Conservation (phyloP, 805 yeast genomes). For the Metschnikowia lochheadii region DNA sequence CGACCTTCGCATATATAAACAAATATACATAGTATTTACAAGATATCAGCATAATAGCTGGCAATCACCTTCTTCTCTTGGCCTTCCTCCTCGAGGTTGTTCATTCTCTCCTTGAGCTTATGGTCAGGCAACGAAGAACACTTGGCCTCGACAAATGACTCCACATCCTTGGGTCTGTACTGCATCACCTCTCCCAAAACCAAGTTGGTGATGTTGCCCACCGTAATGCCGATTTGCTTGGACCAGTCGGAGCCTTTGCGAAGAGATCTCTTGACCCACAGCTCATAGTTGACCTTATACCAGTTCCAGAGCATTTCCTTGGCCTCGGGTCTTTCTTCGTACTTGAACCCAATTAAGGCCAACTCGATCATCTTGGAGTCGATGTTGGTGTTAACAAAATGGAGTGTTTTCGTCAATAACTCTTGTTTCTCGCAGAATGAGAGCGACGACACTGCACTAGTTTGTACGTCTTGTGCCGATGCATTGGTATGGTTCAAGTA, state of each 20-base stretch:
- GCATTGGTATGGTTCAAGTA: conserved; percentile 36
- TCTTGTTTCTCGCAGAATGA: conserved; percentile 46
- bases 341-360: conserved; percentile 51
- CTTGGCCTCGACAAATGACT: conserved; percentile 31
- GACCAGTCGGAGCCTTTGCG: conserved; percentile 44
- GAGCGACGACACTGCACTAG: conserved; percentile 52
- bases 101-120: conserved; percentile 27
- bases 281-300: conserved; percentile 50
- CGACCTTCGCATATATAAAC: background rate
- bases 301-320: conserved; percentile 49
- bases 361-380: conserved; percentile 53
- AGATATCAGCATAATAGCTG: conserved; percentile 9
- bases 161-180: conserved; percentile 25
- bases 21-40: conserved; percentile 9
- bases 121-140: conserved; percentile 34
- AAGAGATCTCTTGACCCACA: conserved; percentile 47
- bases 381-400: conserved; percentile 53
- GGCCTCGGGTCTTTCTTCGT: conserved; percentile 28
- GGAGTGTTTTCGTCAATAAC: conserved; percentile 50
- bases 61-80: conserved; percentile 18
- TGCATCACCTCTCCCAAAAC: conserved; percentile 39
- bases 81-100: conserved; percentile 20
- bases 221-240: conserved; percentile 44
- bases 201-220: conserved; percentile 39
- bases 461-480: conserved; percentile 42